Evolutionary conservation across 345 rosid species (phyloP).

Genomic region (Turritis glabra): DNA sequence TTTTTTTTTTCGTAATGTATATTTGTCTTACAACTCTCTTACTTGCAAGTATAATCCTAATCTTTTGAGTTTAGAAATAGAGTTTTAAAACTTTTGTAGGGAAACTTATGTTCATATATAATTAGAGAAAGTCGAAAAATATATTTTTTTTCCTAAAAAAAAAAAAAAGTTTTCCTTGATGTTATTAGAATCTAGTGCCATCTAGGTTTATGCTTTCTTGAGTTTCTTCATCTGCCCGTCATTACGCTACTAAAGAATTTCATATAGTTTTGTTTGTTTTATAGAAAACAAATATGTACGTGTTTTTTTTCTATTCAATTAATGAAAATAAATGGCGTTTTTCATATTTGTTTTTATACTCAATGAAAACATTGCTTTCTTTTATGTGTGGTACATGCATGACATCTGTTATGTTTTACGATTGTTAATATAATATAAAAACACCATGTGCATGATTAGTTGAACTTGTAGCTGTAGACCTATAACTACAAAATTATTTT

Average conservation of each 20-base stretch:
- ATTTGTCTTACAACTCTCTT: background rate
- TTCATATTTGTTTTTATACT: background rate
- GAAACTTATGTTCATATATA: background rate
- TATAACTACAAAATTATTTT: background rate
- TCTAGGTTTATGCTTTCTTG: background rate
- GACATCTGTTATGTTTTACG: background rate
- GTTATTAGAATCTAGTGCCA: background rate
- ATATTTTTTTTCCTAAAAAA: background rate
- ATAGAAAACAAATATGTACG: background rate
- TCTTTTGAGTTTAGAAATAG: background rate
- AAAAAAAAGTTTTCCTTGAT: background rate
- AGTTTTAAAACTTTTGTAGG: background rate
- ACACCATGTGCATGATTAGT: slow-evolving; percentile 15
- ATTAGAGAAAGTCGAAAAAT: background rate
- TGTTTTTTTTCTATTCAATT: background rate
- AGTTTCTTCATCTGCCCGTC: background rate
- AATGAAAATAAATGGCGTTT: background rate
- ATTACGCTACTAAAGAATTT: background rate
- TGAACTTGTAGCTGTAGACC: background rate
- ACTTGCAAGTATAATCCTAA: background rate
- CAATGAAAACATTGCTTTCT: background rate
- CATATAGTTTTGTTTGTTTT: background rate
- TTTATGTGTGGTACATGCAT: background rate
- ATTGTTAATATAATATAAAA: background rate
- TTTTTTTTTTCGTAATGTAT: too few species aligned